Conservation (phyloP, 805 yeast species). For the Priceomyces haplophilus region DNA sequence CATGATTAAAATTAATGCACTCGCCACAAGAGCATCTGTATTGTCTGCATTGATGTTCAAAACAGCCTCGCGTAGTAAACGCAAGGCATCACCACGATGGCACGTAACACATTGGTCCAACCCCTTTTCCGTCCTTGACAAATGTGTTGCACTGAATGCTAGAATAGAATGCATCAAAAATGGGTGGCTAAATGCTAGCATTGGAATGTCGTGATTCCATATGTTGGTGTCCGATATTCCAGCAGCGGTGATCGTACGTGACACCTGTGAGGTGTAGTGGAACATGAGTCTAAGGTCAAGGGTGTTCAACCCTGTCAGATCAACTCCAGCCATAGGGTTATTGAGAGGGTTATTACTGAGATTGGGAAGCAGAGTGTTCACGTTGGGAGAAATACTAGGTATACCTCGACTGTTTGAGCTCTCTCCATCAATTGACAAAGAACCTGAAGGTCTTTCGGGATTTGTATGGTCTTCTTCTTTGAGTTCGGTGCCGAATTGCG, state of each 20-base stretch:
- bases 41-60: conserved; percentile 78
- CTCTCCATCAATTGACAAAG: background rate
- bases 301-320: conserved; percentile 48
- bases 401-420: conserved; percentile 5
- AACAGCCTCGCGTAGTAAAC: conserved; percentile 81
- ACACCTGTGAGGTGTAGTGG: conserved; percentile 81
- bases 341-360: conserved; percentile 9
- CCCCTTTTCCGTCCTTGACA: conserved; percentile 72
- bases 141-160: conserved; percentile 90
- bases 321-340: conserved; percentile 12
- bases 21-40: conserved; percentile 90
- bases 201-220: conserved; percentile 87
- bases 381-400: conserved; percentile 21
- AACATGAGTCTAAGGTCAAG: conserved; percentile 79
- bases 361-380: conserved; percentile 11
- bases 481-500: conserved; percentile 3
- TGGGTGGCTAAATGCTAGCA: conserved; percentile 82
- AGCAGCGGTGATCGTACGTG: conserved; percentile 84
- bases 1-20: conserved; percentile 84
- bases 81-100: conserved; percentile 84
- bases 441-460: background rate
- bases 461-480: conserved; percentile 5
- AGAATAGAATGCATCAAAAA: conserved; percentile 88
- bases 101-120: conserved; percentile 77
- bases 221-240: conserved; percentile 83